phyloP scores from a whole-genome alignment of 345 rosid species.

The Aquilaria yunnanensis region DNA sequence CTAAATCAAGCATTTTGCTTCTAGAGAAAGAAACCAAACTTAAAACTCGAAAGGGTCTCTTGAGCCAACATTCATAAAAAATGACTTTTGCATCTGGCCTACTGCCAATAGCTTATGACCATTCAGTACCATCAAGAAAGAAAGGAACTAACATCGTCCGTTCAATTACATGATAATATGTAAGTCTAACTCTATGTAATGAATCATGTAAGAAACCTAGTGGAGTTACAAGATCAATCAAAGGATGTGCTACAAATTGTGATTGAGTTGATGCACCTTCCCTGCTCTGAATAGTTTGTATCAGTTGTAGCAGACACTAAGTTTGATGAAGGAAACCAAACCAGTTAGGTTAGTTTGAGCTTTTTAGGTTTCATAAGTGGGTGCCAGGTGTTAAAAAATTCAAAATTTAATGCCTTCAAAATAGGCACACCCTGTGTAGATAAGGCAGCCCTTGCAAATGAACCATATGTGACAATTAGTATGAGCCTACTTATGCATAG shows the following conservation, averaged over 20 bases:
- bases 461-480: constrained; percentile 68
- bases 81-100: constrained; percentile 25
- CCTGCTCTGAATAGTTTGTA: constrained; percentile 26
- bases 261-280: constrained; percentile 30
- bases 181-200: constrained; percentile 25
- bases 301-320: constrained; percentile 15
- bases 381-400: neutral
- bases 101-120: constrained; percentile 16
- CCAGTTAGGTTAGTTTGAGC: neutral
- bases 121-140: constrained; percentile 18
- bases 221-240: constrained; percentile 18
- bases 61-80: constrained; percentile 32
- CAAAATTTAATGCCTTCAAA: neutral
- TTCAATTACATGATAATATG: constrained; percentile 22
- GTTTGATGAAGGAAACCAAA: constrained; percentile 1
- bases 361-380: neutral
- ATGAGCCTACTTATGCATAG: constrained; percentile 50
- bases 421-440: constrained; percentile 48
- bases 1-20: constrained; percentile 18
- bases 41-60: constrained; percentile 30
- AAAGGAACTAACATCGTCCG: constrained; percentile 10
- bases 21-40: constrained; percentile 28
- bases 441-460: constrained; percentile 60
- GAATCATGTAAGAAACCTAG: constrained; percentile 45
- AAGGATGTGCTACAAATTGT: constrained; percentile 19